These are phyloP conservation scores for Torrubiellomyces zombiae DNA, from an alignment of 2,329 filamentous ascomycete genomes.

Conservation along the genomic window DNA sequence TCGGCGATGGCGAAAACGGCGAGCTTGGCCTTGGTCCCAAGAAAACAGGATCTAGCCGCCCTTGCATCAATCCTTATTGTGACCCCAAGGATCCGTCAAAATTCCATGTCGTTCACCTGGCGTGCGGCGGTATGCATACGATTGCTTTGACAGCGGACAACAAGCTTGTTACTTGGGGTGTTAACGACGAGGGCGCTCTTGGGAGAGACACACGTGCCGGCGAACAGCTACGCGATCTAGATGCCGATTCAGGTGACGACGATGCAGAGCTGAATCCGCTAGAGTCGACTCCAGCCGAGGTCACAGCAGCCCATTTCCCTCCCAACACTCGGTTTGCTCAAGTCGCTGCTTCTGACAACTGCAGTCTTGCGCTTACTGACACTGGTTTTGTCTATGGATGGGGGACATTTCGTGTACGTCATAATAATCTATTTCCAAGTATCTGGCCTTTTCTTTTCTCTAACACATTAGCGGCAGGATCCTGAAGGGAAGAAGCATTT, in stretches of 20 bases:
- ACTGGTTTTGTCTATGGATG: slow-evolving; percentile 67
- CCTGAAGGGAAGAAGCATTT: slow-evolving; percentile 13
- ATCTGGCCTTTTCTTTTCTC: no score
- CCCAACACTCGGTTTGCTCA: slow-evolving; percentile 44
- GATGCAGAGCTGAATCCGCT: slow-evolving; percentile 54
- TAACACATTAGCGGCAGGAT: slow-evolving; percentile 2
- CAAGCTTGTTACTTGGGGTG: slow-evolving; percentile 72
- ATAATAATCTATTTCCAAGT: no score
- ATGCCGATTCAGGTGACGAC: slow-evolving; percentile 40
- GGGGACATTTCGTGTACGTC: slow-evolving; percentile 58
- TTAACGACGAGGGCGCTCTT: slow-evolving; percentile 71
- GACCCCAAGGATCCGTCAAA: slow-evolving; percentile 48
- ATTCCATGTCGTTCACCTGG: slow-evolving; percentile 57
- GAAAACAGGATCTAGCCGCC: slow-evolving; percentile 9
- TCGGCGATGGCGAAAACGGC: slow-evolving; percentile 64
- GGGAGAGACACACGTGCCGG: slow-evolving; percentile 58
- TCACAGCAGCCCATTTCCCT: slow-evolving; percentile 42
- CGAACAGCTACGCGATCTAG: slow-evolving; percentile 42
- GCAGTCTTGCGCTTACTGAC: slow-evolving; percentile 59
- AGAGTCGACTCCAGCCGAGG: slow-evolving; percentile 49
- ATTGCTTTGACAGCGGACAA: slow-evolving; percentile 64
- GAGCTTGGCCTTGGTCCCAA: slow-evolving; percentile 66
- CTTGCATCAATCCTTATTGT: slow-evolving; percentile 48
- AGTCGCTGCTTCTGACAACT: slow-evolving; percentile 57
- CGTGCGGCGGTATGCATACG: slow-evolving; percentile 70